Base-by-base conservation (phyloP, 1,284 basidiomycete genomes). In the Cystobasidium pallidum region DNA sequence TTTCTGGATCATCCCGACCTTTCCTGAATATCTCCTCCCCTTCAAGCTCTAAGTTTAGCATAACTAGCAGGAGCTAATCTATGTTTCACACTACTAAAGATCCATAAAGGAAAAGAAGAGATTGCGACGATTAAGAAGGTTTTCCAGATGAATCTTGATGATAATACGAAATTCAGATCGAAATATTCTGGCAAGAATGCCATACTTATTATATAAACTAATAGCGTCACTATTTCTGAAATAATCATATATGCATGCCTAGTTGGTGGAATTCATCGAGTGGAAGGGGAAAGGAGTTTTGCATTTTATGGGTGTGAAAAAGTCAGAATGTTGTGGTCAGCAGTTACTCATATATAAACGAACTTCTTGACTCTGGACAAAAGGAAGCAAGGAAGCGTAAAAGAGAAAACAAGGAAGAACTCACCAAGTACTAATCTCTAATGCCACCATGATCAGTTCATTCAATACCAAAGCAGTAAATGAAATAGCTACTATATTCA, bases 191-290 rank as follows among this genome's bases (percentile, higher is more conserved):
- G 96, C 62, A 99, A 82, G 81, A 99, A 92, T 0, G 89, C 88
- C 78, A 99, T 97, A 80, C 92, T 95, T 65, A 92, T 85, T 70
- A 91, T 88, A 80, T 99, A 99, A 75, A 99, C 85, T 73, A 90
- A 83, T 21, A 96, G 85, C 0, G 95, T 98, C 26, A 88, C 89
- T 41, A 99, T 83, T 80, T 98, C 93, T 2, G 92, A 90, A 41
- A 97, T 84, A 62, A 96, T 86, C 96, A 99, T 99, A 82, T 97
- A 98, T 7, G 88, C 80, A 82, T 99, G 96, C 92, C 92, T 94
- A 70, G n/a, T 58, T 36, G n/a, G n/a, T n/a, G n/a, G n/a, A n/a
- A n/a, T n/a, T n/a, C n/a, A n/a, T n/a, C n/a, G n/a, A n/a, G n/a
- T n/a, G n/a, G n/a, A n/a, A n/a, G n/a, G n/a, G n/a, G n/a, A n/a